Base-by-base conservation (phyloP, 2,329 filamentous ascomycete genomes). In the Fusarium zealandicum region DNA sequence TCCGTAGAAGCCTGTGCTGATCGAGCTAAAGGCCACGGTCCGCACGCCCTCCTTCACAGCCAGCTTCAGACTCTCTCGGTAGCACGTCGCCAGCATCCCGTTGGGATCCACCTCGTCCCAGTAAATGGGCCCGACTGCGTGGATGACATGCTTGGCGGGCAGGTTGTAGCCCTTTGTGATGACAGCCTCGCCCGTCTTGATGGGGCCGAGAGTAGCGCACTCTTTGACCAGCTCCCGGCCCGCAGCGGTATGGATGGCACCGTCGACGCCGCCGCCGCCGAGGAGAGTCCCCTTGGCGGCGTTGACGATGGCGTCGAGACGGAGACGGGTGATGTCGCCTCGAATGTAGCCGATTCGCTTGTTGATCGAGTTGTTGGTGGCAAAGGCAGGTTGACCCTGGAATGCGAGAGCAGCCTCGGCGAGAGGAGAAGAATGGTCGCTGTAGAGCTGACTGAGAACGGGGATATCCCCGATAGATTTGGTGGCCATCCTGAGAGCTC, bases 1-100 rank as follows among this genome's bases (percentile, higher is more conserved):
- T 1, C 91, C 91, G 70, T 96, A 98, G 1, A 96, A 73, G 0
- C 93, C 95, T 1, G 93, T 97, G 69, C 92, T 96, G 54, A 98
- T 82, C 16, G 86, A 88, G 33, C 88, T 86, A 66, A 99, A 97
- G 0, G 91, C 95, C 49, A 98, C 81, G 38, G 83, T 90, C 69
- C 80, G 83, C 66, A 90, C 82, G 1, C 79, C 80, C 47, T 88
- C 80, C 44, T 85, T 73, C 0, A 85, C 86, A 0, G 92, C 92
- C n/a, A 96, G 71, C 65, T 89, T 76, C 52, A 98, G 73, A 64
- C 87, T 89, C 35, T 77, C 84, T 7, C 77, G 78, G 71, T 99
- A 99, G 76, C 92, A 87, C 42, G 76, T 74, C 13, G 71, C 70
- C 18, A 89, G 75, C 36, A 89, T 61, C 69, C 73, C 53, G 76